Percentiles rank a stretch among this genome's conserved stretches.
Conservation (phyloP, 805 yeast genomes). For the Kodamaea hsintzibuensis region DNA sequence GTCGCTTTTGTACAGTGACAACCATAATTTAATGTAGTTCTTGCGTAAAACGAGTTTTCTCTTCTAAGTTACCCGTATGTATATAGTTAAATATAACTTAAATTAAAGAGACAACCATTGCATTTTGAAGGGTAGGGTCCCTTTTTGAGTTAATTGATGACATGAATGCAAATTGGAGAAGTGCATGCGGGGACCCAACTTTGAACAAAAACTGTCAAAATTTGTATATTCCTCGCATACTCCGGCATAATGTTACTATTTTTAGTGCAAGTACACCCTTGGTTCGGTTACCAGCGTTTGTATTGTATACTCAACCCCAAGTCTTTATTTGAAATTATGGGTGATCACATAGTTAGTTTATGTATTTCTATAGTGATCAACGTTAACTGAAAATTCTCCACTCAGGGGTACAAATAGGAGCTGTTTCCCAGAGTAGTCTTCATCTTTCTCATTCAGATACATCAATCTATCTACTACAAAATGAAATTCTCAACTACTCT, state of each 20-base stretch:
- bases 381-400: neutral
- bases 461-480: neutral
- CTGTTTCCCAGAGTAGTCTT: neutral
- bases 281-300: neutral
- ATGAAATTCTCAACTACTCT: slow-evolving; percentile 13
- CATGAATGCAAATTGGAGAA: neutral
- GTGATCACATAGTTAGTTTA: neutral
- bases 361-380: neutral
- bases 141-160: neutral
- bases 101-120: no score
- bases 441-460: neutral
- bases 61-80: no score
- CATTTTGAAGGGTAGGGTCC: neutral
- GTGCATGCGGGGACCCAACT: neutral
- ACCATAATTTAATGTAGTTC: neutral
- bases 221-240: neutral
- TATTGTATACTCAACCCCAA: neutral
- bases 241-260: neutral
- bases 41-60: no score
- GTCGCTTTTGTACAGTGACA: neutral
- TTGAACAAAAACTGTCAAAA: neutral
- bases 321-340: neutral
- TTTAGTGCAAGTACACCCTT: neutral
- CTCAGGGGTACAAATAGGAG: neutral
- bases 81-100: neutral